Conservation (phyloP, 192 early-diverging fungal genomes). For the Coemansia brasiliensis region DNA sequence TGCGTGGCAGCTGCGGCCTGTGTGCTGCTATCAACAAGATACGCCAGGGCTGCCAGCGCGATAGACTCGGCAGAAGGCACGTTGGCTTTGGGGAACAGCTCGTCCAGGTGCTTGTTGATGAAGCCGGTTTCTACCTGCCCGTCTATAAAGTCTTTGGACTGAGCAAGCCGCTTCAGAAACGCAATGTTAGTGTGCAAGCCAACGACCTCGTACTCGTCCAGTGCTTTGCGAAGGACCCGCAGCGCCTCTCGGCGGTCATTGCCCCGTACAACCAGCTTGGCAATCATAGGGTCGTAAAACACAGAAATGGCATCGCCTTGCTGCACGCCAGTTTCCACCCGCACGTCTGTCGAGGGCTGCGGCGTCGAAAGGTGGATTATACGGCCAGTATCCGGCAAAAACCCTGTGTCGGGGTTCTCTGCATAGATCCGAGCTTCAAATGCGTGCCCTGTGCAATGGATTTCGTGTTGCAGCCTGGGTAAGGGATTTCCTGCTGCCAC, state of each 20-base stretch:
- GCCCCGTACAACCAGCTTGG: constrained; percentile 88
- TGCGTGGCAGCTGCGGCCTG: constrained; percentile 5
- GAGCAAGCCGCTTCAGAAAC: constrained; percentile 77
- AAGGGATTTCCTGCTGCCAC: constrained; percentile 89
- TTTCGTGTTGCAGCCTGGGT: constrained; percentile 62
- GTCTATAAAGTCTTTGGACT: constrained; percentile 79
- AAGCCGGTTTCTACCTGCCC: constrained; percentile 94
- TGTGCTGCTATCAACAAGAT: constrained; percentile 38
- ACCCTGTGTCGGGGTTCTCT: constrained; percentile 87
- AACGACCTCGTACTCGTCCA: constrained; percentile 86
- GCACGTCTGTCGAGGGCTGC: constrained; percentile 58
- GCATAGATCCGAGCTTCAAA: constrained; percentile 98
- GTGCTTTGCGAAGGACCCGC: constrained; percentile 72
- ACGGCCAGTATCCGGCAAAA: constrained; percentile 91
- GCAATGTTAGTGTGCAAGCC: constrained; percentile 92
- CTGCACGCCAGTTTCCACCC: constrained; percentile 91
- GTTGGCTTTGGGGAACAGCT: constrained; percentile 57
- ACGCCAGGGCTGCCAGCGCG: constrained; percentile 66
- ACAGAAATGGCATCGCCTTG: constrained; percentile 90
- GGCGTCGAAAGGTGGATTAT: constrained; percentile 79
- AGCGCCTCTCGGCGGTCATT: constrained; percentile 81
- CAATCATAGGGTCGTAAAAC: constrained; percentile 95
- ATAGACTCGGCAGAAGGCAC: constrained; percentile 49
- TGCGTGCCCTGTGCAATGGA: constrained; percentile 79
- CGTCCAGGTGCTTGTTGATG: constrained; percentile 74